Evolutionary conservation across 2,329 filamentous ascomycete species (phyloP), one percentile per base, ranked within the genome.

Genomic region (Epicoccum nigrum): DNA sequence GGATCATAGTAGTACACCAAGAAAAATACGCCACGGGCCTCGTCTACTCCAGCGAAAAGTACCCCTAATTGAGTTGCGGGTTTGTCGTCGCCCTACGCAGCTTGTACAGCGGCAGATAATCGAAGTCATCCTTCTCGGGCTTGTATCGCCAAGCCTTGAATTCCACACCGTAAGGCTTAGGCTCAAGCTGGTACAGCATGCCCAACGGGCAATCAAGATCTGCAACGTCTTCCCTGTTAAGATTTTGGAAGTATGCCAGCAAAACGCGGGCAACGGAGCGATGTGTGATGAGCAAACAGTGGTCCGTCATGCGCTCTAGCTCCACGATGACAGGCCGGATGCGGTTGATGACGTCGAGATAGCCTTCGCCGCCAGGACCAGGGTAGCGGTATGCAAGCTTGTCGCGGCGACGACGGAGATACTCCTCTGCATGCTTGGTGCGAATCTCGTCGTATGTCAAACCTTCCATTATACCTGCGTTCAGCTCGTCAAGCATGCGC

Each of bases 381-480:
- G 94, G 94, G 72, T 97, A 97, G 58, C 95, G 92, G 75, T 99
- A 99, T 63, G 91, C 89, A 44, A 99, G 85, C 77, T 99, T 99
- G 77, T 97, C 89, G 51, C 80, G 80, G 58, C 87, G 84, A 40
- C 94, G 89, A 66, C 89, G 87, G 32, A 81, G 80, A 69, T 91
- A 99, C 69, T 99, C 92, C 2, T 91, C 86, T 0, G 87, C 87
- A 68, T 88, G 87, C 54, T 86, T 84, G n/a, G 82, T 77, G 48
- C 86, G 87, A 62, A 99, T 97, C 63, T 96, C 90, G 2, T 89
- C 84, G 72, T 99, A 97, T 0, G 94, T 97, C 80, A 97, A 86
- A 42, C 94, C 93, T 69, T 99, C 94, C 77, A 97, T 96, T 41
- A 86, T 83, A 12, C 94, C 94, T 0, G 93, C 88, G 64, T 97